Evolutionary conservation across 1,284 basidiomycete species (phyloP).

Genomic region (Trichosporon sp.): DNA sequence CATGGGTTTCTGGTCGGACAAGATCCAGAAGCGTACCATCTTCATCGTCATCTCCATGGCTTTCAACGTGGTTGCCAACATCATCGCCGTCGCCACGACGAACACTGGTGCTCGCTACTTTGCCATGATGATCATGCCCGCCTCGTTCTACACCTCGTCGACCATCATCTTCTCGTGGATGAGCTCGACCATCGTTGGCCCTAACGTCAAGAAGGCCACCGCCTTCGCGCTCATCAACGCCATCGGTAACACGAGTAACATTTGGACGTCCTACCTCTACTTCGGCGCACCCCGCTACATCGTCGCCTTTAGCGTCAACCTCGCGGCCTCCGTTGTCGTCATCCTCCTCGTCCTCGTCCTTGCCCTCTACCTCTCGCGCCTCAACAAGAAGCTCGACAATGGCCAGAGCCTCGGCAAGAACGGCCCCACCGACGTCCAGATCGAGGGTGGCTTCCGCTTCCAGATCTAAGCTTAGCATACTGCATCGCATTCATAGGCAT

Average conservation of each 20-base stretch:
- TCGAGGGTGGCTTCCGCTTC: slow-evolving; percentile 42
- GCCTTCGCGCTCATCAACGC: slow-evolving; percentile 35
- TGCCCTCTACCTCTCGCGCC: slow-evolving; percentile 34
- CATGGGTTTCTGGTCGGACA: slow-evolving; percentile 18
- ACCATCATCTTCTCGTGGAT: slow-evolving; percentile 31
- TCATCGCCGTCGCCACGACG: slow-evolving; percentile 57
- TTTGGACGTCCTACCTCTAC: slow-evolving; percentile 31
- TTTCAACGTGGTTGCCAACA: slow-evolving; percentile 64
- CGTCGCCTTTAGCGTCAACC: slow-evolving; percentile 40
- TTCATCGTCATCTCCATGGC: slow-evolving; percentile 9
- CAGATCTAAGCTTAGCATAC: slow-evolving; percentile 34
- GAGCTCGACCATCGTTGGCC: slow-evolving; percentile 26
- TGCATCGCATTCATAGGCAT: neutral
- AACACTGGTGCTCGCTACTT: slow-evolving; percentile 40
- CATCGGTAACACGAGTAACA: slow-evolving; percentile 20
- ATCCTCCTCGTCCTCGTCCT: slow-evolving; percentile 27
- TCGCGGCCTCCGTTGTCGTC: slow-evolving; percentile 39
- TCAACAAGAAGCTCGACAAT: slow-evolving; percentile 41
- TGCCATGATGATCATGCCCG: slow-evolving; percentile 30
- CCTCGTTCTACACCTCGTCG: slow-evolving; percentile 29
- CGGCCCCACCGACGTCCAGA: slow-evolving; percentile 37
- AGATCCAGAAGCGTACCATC: slow-evolving; percentile 6
- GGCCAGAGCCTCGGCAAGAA: slow-evolving; percentile 33
- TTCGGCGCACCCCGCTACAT: slow-evolving; percentile 35
- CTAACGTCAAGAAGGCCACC: slow-evolving; percentile 30